Percentiles rank a stretch among this genome's conserved stretches.
Conservation (phyloP, 1,284 basidiomycete genomes). For the Sporisorium reilianum region DNA sequence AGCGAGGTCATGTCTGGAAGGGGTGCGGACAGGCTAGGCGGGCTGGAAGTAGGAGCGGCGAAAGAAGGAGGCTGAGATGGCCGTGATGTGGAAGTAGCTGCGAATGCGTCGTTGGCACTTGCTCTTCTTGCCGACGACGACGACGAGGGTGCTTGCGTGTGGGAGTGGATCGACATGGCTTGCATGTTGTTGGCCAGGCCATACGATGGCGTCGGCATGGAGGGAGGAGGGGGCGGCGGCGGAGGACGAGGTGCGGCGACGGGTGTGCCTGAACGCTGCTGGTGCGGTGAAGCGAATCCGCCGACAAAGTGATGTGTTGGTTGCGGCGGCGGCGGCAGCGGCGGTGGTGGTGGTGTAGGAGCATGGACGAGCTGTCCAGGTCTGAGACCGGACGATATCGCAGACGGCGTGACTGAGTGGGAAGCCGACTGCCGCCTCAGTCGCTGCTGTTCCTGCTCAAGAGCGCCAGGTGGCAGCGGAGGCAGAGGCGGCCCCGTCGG, state of each 20-base stretch:
- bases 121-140: slow-evolving; percentile 14
- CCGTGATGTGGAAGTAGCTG: neutral
- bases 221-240: slow-evolving; percentile 17
- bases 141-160: slow-evolving; percentile 2
- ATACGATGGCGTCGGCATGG: slow-evolving; percentile 19
- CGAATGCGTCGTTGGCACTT: slow-evolving; percentile 22
- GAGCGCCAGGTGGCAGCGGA: slow-evolving; percentile 48
- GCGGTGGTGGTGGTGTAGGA: slow-evolving; percentile 30
- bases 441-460: slow-evolving; percentile 44
- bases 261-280: slow-evolving; percentile 6
- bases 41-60: slow-evolving; percentile 11
- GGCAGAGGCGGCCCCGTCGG: slow-evolving; percentile 51
- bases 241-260: slow-evolving; percentile 10
- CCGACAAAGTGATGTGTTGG: slow-evolving; percentile 21
- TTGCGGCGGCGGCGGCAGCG: slow-evolving; percentile 16
- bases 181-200: slow-evolving; percentile 34
- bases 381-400: slow-evolving; percentile 12
- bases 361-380: slow-evolving; percentile 49
- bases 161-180: slow-evolving; percentile 15
- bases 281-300: slow-evolving; percentile 25
- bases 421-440: slow-evolving; percentile 30
- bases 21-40: slow-evolving; percentile 50
- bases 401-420: slow-evolving; percentile 25
- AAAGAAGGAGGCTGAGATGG: slow-evolving; percentile 6
- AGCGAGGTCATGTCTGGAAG: slow-evolving; percentile 61